These are phyloP conservation scores for Penstemon barbatus DNA, from an alignment of 257 asterid species.

Conservation along the genomic window DNA sequence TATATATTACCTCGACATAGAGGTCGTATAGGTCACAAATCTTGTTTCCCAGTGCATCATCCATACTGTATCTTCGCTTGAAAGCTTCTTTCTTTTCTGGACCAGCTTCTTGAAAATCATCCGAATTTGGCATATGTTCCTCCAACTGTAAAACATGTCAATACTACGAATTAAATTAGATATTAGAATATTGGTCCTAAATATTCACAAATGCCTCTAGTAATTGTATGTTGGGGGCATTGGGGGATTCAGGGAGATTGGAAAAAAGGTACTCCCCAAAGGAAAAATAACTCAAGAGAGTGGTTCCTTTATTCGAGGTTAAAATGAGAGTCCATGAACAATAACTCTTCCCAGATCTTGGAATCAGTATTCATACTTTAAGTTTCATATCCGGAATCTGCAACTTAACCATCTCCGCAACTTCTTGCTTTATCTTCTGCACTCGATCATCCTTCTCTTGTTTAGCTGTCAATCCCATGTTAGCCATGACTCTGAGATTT, in stretches of 20 bases:
- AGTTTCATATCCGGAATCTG: slow-evolving; percentile 67
- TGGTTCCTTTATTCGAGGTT: neutral
- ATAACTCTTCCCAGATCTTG: slow-evolving; percentile 15
- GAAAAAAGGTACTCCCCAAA: neutral
- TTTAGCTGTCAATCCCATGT: slow-evolving; percentile 76
- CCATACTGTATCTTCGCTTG: slow-evolving; percentile 71
- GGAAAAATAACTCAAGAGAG: no score
- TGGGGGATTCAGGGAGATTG: neutral
- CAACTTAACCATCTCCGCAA: slow-evolving; percentile 79
- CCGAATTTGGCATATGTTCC: slow-evolving; percentile 59
- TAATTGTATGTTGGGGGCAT: neutral
- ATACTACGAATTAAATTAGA: slow-evolving; percentile 11
- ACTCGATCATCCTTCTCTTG: slow-evolving; percentile 80
- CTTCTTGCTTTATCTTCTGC: slow-evolving; percentile 85
- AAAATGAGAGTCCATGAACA: slow-evolving; percentile 10
- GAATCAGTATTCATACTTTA: slow-evolving; percentile 47
- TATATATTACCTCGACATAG: slow-evolving; percentile 63
- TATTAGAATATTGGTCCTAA: slow-evolving; percentile 6
- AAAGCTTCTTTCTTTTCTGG: slow-evolving; percentile 66
- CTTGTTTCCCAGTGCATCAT: slow-evolving; percentile 75
- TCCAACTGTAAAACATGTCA: slow-evolving; percentile 55
- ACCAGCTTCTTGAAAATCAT: slow-evolving; percentile 71
- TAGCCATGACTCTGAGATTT: slow-evolving; percentile 81
- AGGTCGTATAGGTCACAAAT: slow-evolving; percentile 84
- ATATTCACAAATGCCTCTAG: slow-evolving; percentile 15